Evolutionary conservation across 2,329 filamentous ascomycete species (phyloP).

Genomic region (Ceratocystis alfenasii): DNA sequence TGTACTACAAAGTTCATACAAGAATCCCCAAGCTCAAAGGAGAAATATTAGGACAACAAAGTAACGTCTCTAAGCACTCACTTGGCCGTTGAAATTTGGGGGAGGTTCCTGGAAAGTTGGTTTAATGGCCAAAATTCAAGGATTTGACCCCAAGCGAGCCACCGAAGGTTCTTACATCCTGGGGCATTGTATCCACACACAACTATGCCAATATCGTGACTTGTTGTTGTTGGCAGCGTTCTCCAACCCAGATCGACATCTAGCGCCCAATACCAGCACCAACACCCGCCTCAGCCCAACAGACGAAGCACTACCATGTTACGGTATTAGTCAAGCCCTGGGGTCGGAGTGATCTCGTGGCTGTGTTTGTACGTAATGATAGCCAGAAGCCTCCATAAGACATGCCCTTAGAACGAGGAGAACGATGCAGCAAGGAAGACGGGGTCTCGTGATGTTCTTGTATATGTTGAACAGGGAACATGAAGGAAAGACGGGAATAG

Average conservation of each 20-base stretch:
- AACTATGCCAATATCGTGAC: background rate
- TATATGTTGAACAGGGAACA: background rate
- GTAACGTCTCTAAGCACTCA: background rate
- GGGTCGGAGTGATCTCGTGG: background rate
- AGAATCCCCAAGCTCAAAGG: background rate
- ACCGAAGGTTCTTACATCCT: background rate
- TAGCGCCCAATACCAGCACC: background rate
- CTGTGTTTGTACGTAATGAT: slow-evolving; percentile 1
- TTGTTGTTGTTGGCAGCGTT: background rate
- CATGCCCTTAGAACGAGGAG: background rate
- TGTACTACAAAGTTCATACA: background rate
- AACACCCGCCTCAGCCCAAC: background rate
- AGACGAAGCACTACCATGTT: background rate
- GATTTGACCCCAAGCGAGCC: background rate
- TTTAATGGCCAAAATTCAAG: background rate
- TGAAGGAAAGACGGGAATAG: background rate
- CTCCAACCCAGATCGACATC: background rate
- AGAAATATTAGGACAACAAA: background rate
- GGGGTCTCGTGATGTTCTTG: slow-evolving; percentile 1
- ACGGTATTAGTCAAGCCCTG: background rate
- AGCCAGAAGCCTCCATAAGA: background rate
- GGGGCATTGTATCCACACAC: background rate
- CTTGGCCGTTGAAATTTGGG: background rate
- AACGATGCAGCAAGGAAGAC: background rate
- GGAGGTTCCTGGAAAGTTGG: background rate